Base-by-base conservation (phyloP, 73 alveolate species). In the Uronychia setigera region DNA sequence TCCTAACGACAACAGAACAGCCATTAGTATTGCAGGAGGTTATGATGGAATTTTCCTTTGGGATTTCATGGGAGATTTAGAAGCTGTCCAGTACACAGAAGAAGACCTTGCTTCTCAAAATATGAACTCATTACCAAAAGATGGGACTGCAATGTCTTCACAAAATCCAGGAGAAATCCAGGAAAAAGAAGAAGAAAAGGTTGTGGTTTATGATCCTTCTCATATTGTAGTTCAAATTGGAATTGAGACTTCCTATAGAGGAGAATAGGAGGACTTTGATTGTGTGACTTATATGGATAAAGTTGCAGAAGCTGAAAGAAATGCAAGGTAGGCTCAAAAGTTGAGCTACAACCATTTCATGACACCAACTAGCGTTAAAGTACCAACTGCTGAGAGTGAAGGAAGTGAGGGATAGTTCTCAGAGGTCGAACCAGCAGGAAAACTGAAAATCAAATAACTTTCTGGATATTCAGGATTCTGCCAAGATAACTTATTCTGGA, bases 31-130 rank as follows among this genome's bases (percentile, higher is more conserved):
- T 33, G 90, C 96, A n/a, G 93, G 96, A 79, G 98, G 92, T 58
- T 87, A 88, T 76, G 95, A 94, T 60, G 99, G 99, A 19, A 93
- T 95, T 31, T 93, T 86, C 79, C 86, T 95, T 27, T 95, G 99
- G 99, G 90, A 89, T 33, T 95, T 93, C 85, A 84, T 82, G 80
- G 99, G 99, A 1, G 99, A 95, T 82, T 67, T 89, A 1, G 60
- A 67, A 32, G 80, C 91, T 0, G 19, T 46, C 29, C 67, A 83
- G 79, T 83, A 60, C 34, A 81, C 78, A 1, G 83, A 85, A 27
- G 29, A 29, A 28, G 59, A 35, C 30, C 76, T 85, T 27, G 80
- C 76, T 28, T 83, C 76, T 9, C 31, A 76, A 85, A 19, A 26
- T 1, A 26, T 77, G 82, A 28, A 76, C 34, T 1, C 28, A 1